These are phyloP conservation scores for Hibiscus tridactylites DNA, from an alignment of 345 rosid species.

Conservation along the genomic window DNA sequence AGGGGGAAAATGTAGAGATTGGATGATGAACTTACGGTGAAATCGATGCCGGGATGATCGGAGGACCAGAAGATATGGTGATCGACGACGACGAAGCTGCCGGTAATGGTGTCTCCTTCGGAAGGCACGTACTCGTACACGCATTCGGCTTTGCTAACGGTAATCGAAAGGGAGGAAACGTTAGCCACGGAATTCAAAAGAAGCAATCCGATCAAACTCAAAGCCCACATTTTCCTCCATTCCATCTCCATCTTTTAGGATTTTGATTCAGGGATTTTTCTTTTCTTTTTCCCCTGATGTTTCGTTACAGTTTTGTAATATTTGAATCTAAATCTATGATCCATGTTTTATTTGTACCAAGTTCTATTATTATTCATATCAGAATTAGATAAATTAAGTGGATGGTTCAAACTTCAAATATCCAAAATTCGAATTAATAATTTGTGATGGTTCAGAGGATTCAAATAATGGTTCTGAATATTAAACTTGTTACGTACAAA, in stretches of 20 bases:
- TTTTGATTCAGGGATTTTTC: background rate
- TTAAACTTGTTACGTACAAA: too few relatives aligned
- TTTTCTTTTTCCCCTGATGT: too few relatives aligned
- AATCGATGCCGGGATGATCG: slow-evolving; percentile 96
- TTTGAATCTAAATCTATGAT: too few relatives aligned
- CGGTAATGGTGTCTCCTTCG: slow-evolving; percentile 82
- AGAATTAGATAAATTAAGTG: too few relatives aligned
- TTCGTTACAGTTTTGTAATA: too few relatives aligned
- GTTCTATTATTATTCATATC: too few relatives aligned
- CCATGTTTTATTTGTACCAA: too few relatives aligned
- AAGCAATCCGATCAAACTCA: slow-evolving; percentile 20
- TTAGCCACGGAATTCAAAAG: slow-evolving; percentile 28
- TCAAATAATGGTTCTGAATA: too few relatives aligned
- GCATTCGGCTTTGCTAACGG: slow-evolving; percentile 78
- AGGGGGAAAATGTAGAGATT: background rate
- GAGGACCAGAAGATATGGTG: slow-evolving; percentile 93
- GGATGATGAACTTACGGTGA: slow-evolving; percentile 36
- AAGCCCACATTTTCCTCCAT: slow-evolving; percentile 24
- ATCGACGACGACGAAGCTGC: slow-evolving; percentile 91
- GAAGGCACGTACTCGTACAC: slow-evolving; percentile 80
- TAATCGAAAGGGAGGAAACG: slow-evolving; percentile 68
- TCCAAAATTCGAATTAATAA: too few relatives aligned
- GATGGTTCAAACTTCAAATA: too few relatives aligned
- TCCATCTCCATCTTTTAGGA: slow-evolving; percentile 20
- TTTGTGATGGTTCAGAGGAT: too few relatives aligned